phyloP scores from a whole-genome alignment of 1,139 yeast species.

The Citeromyces hawaiiensis region DNA sequence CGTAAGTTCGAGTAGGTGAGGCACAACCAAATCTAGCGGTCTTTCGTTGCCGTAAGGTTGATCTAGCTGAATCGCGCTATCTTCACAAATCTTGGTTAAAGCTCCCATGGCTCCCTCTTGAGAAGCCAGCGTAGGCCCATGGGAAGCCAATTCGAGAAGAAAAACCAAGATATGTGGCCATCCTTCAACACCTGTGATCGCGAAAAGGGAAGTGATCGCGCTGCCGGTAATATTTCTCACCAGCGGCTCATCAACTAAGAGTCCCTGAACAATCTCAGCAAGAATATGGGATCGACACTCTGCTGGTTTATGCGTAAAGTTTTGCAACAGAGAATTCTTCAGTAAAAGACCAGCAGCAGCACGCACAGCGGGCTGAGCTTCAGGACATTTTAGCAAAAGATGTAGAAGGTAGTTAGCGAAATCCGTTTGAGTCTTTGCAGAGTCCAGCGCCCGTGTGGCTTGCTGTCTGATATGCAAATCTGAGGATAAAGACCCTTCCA shows the following conservation, averaged over 20 bases:
- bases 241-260: slow-evolving; percentile 41
- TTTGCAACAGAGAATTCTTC: slow-evolving; percentile 46
- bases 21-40: slow-evolving; percentile 59
- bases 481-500: slow-evolving; percentile 55
- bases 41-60: slow-evolving; percentile 48
- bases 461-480: slow-evolving; percentile 36
- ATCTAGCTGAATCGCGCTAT: slow-evolving; percentile 46
- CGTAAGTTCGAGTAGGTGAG: slow-evolving; percentile 44
- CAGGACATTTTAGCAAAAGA: slow-evolving; percentile 44
- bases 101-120: slow-evolving; percentile 79
- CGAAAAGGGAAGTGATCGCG: slow-evolving; percentile 72
- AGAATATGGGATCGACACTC: slow-evolving; percentile 41
- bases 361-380: slow-evolving; percentile 34
- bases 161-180: slow-evolving; percentile 73
- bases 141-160: slow-evolving; percentile 43
- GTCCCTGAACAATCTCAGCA: slow-evolving; percentile 54
- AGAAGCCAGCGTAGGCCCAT: slow-evolving; percentile 19
- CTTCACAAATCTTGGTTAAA: slow-evolving; percentile 80
- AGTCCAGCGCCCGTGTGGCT: slow-evolving; percentile 54
- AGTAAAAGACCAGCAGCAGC: slow-evolving; percentile 84
- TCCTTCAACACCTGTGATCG: slow-evolving; percentile 50
- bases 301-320: slow-evolving; percentile 15
- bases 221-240: slow-evolving; percentile 85
- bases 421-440: slow-evolving; percentile 60
- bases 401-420: slow-evolving; percentile 67